A percentile compares a stretch with the other conserved stretches of the same genome.
Evolutionary conservation across 2,329 filamentous ascomycete genomes (phyloP).

Genomic region (Colletotrichum sp.): DNA sequence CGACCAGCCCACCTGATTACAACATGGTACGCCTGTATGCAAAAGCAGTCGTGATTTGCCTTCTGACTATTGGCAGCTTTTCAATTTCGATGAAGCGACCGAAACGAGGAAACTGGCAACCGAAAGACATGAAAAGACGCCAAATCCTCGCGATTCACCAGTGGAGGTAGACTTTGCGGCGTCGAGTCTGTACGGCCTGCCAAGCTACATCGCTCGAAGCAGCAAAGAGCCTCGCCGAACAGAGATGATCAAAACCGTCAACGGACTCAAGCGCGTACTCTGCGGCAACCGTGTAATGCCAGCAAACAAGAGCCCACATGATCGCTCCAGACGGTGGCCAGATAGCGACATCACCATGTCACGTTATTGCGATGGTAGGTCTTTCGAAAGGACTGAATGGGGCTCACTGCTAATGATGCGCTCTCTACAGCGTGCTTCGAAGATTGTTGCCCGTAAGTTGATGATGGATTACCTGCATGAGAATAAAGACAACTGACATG

Average conservation of each 20-base stretch:
- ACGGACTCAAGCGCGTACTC: neutral
- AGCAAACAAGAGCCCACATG: neutral
- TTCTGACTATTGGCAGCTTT: neutral
- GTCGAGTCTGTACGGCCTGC: constrained; percentile 1
- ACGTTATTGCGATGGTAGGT: constrained; percentile 5
- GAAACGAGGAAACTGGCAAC: neutral
- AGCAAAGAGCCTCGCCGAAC: neutral
- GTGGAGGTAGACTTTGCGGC: constrained; percentile 1
- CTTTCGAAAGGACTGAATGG: neutral
- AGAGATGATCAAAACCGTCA: constrained; percentile 3
- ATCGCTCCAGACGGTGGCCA: neutral
- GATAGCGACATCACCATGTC: neutral
- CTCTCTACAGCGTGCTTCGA: neutral
- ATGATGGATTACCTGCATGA: accelerated
- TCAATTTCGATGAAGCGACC: neutral
- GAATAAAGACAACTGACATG: accelerated
- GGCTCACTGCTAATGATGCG: neutral
- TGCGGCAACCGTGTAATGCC: neutral
- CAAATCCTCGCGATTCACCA: neutral
- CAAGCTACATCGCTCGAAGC: neutral
- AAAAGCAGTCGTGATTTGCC: too few relatives aligned
- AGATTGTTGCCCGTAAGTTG: constrained; percentile 3
- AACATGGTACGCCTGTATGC: neutral
- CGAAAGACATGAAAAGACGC: neutral
- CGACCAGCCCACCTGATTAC: constrained; percentile 3